phyloP scores from a whole-genome alignment of 805 yeast genomes.

The Nakazawaea populi region DNA sequence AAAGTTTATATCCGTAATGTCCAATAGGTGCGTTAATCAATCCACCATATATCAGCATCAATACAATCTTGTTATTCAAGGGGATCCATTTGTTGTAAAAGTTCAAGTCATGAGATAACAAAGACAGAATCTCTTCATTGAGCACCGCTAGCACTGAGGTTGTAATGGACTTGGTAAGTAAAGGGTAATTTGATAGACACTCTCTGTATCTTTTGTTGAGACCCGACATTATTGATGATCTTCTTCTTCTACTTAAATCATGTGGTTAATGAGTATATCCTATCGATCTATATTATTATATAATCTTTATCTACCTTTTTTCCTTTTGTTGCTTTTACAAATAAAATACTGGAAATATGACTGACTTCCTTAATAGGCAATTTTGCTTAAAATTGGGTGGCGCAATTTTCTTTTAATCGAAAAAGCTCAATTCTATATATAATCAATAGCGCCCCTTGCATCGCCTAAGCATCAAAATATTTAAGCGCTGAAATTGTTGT shows the following conservation, averaged over 20 bases:
- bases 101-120: conserved; percentile 39
- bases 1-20: conserved; percentile 44
- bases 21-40: conserved; percentile 51
- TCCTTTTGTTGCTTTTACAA: too few relatives aligned
- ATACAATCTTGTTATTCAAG: conserved; percentile 37
- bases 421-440: too few relatives aligned
- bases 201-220: conserved; percentile 25
- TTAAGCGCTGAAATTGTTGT: too few relatives aligned
- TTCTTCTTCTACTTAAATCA: not conserved
- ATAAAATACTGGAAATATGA: too few relatives aligned
- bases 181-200: conserved; percentile 41
- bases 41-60: conserved; percentile 53
- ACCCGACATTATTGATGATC: not conserved
- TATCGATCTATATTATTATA: not conserved
- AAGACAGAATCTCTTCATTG: conserved; percentile 53
- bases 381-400: too few relatives aligned
- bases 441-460: too few relatives aligned
- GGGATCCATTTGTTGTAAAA: conserved; percentile 8
- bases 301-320: too few relatives aligned
- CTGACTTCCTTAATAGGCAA: too few relatives aligned
- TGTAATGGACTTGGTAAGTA: conserved; percentile 54
- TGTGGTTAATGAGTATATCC: not conserved
- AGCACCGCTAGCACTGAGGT: conserved; percentile 48
- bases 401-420: too few relatives aligned
- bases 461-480: too few relatives aligned